Conservation (phyloP, 2,329 filamentous ascomycete species). For the Escovopsis sp. region DNA sequence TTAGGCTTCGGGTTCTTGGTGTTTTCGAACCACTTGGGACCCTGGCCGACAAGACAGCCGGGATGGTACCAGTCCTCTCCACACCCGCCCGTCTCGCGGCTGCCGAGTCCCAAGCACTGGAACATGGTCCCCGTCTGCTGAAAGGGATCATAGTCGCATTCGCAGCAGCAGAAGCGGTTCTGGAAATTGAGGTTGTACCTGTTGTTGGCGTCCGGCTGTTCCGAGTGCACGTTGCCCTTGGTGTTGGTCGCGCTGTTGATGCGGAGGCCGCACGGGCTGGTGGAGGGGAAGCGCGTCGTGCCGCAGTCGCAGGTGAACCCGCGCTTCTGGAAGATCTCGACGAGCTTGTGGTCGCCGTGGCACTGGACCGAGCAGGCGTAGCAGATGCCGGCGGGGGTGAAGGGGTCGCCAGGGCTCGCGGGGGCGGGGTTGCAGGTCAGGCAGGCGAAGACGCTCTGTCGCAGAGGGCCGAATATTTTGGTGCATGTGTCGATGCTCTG, state of each 20-base stretch:
- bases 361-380: constrained; percentile 95
- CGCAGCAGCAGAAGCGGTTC: constrained; percentile 84
- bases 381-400: constrained; percentile 62
- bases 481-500: constrained; percentile 92
- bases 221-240: constrained; percentile 63
- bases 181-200: constrained; percentile 92
- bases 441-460: constrained; percentile 83
- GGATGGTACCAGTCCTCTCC: constrained; percentile 98
- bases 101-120: constrained; percentile 79
- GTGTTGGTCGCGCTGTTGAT: constrained; percentile 55
- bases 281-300: constrained; percentile 59
- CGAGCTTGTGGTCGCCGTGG: constrained; percentile 85
- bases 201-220: constrained; percentile 58
- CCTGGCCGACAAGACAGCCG: constrained; percentile 72
- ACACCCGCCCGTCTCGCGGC: constrained; percentile 68
- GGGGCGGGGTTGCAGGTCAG: constrained; percentile 84
- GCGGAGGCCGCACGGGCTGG: constrained; percentile 61
- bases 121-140: constrained; percentile 96
- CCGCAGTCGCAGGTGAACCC: constrained; percentile 96
- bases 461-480: constrained; percentile 70
- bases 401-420: constrained; percentile 34
- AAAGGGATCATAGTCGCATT: constrained; percentile 73
- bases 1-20: constrained; percentile 21
- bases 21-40: constrained; percentile 54
- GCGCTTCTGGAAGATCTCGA: constrained; percentile 91